These are phyloP conservation scores for Xanthoconium separans DNA, from an alignment of 1,284 basidiomycete genomes.

Conservation along the genomic window DNA sequence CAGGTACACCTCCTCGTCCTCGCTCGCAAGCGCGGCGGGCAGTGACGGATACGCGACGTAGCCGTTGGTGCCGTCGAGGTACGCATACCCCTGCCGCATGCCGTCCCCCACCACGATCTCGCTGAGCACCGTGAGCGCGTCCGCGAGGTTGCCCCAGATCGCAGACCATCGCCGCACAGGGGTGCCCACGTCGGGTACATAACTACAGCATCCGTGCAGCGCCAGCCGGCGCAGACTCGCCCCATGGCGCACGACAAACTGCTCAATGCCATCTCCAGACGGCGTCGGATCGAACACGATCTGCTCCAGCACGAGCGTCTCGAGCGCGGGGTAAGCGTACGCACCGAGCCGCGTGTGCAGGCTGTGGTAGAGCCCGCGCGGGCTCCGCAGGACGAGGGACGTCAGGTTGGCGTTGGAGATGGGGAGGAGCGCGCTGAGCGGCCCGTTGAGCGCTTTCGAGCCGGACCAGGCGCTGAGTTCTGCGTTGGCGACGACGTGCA, in stretches of 20 bases:
- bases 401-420: conserved; percentile 21
- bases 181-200: conserved; percentile 10
- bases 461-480: conserved; percentile 32
- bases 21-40: background rate
- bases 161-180: conserved; percentile 26
- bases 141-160: conserved; percentile 27
- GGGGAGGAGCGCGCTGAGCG: conserved; percentile 28
- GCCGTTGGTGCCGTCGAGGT: conserved; percentile 21
- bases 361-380: conserved; percentile 32
- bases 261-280: conserved; percentile 25
- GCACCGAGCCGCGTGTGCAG: conserved; percentile 18
- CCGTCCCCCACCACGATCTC: conserved; percentile 19
- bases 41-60: conserved; percentile 24
- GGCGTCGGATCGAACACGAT: conserved; percentile 29
- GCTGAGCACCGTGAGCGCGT: conserved; percentile 22
- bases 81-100: conserved; percentile 20
- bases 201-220: conserved; percentile 26
- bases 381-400: conserved; percentile 26
- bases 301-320: conserved; percentile 30
- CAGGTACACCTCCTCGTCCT: conserved; percentile 12
- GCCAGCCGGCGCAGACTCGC: conserved; percentile 23
- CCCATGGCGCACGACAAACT: conserved; percentile 33
- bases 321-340: conserved; percentile 25
- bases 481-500: conserved; percentile 31
- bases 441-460: conserved; percentile 28